A percentile compares a stretch with the other conserved stretches of the same genome.
Conservation (phyloP, 1,284 basidiomycete genomes). For the Naganishia sp. region DNA sequence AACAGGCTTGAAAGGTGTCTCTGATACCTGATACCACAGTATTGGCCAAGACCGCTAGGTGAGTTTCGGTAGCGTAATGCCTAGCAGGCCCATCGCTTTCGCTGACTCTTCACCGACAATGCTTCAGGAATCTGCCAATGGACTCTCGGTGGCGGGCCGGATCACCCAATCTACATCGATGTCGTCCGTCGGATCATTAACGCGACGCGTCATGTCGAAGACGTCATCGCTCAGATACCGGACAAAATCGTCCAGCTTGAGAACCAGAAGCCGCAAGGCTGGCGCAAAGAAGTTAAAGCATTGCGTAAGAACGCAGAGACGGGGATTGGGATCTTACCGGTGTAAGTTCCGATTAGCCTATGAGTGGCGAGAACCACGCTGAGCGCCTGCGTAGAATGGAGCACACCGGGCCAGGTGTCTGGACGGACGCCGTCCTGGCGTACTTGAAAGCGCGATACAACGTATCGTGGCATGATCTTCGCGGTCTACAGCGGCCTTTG, state of each 20-base stretch:
- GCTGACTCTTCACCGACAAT: not conserved
- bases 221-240: constrained; percentile 36
- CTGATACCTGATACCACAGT: constrained; percentile 37
- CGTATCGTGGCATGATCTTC: constrained; percentile 51
- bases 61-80: not conserved
- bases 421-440: constrained; percentile 33
- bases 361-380: not conserved
- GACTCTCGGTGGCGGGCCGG: constrained; percentile 48
- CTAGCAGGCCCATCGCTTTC: too few relatives aligned
- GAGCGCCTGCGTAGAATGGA: constrained; percentile 44
- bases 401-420: constrained; percentile 50
- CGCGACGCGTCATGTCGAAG: constrained; percentile 40
- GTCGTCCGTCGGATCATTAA: constrained; percentile 49
- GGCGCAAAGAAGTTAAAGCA: constrained; percentile 19
- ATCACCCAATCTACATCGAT: constrained; percentile 54
- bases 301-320: constrained; percentile 32
- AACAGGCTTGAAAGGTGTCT: not conserved
- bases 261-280: constrained; percentile 1
- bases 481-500: constrained; percentile 47
- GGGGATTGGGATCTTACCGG: constrained; percentile 31
- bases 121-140: constrained; percentile 49
- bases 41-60: constrained; percentile 48
- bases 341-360: constrained; percentile 2
- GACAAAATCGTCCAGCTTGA: constrained; percentile 5
- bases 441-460: constrained; percentile 49